Base-by-base conservation (phyloP, 2,329 filamentous ascomycete species). In the Purpureocillium lavendulum region DNA sequence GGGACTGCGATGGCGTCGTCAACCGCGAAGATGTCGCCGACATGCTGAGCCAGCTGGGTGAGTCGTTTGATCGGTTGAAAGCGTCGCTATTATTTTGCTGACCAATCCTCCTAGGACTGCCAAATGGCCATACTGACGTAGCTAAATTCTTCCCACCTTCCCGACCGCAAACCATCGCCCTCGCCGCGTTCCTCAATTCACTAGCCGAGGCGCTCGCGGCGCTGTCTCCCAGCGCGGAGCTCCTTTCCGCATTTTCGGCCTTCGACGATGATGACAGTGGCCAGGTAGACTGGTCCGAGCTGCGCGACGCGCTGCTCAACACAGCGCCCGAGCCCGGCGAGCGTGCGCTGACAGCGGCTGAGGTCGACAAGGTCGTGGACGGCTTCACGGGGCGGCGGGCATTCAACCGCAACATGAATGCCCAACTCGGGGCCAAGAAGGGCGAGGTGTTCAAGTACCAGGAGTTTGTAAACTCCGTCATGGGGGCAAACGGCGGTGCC, bases 251-350 rank as follows among this genome's bases (percentile, higher is more conserved):
- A 0, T 90, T 98, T 50, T 87, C 87, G 2, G 92, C 92, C 0
- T 97, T 97, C 57, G 92, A 98, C 55, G 86, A 94, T 45, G 88
- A 94, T 46, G 92, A 98, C 58, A 92, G 85, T 52, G 92, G 92
- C 3, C 88, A 96, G 61, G 80, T 97, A 30, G 88, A 97, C 56
- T 66, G 94, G 15, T 74, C 67, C 0, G 87, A 95, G 60, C 64
- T 98, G 45, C 79, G 84, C 34, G 86, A 92, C 50, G 87, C 90
- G 1, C 61, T 98, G 33, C 63, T 96, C 31, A 77, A 88, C 48
- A 95, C 88, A 1, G 79, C 80, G 1, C 86, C 87, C 0, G 87
- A 94, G 49, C 71, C 76, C 0, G 86, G 85, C 14, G 73, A 78
- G 58, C 68, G 67, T 30, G 62, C 73, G 0, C 61, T 94, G 47